Conservation (phyloP, 2,329 filamentous ascomycete genomes). For the Colletotrichum lentis region DNA sequence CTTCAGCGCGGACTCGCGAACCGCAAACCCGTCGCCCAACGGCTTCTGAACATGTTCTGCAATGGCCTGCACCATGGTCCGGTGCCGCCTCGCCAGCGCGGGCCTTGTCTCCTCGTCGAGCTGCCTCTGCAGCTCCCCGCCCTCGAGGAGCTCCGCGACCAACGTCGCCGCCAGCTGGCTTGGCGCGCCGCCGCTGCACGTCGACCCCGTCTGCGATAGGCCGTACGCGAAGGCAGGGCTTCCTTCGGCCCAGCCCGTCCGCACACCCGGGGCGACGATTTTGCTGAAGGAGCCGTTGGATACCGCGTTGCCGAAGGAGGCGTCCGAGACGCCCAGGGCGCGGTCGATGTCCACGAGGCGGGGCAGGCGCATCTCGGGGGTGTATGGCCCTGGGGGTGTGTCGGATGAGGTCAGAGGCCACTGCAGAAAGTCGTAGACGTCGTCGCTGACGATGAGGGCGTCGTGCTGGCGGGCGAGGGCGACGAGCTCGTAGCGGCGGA, state of each 20-base stretch:
- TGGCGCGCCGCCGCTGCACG: conserved; percentile 65
- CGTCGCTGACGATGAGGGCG: conserved; percentile 85
- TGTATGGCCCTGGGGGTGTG: conserved; percentile 44
- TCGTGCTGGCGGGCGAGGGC: conserved; percentile 80
- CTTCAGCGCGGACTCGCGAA: conserved; percentile 49
- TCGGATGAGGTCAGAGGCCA: conserved; percentile 63
- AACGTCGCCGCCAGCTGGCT: conserved; percentile 63
- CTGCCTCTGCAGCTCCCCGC: conserved; percentile 55
- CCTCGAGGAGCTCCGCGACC: conserved; percentile 57
- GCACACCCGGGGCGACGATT: conserved; percentile 79
- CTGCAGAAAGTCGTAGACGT: conserved; percentile 93
- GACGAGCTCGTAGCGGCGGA: conserved; percentile 73
- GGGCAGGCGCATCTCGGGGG: conserved; percentile 63
- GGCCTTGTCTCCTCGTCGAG: conserved; percentile 55
- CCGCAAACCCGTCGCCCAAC: conserved; percentile 59
- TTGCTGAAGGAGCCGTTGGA: conserved; percentile 94
- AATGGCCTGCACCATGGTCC: conserved; percentile 66
- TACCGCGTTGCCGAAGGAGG: conserved; percentile 77
- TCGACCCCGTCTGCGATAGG: conserved; percentile 61
- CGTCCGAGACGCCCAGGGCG: conserved; percentile 63
- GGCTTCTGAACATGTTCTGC: conserved; percentile 64
- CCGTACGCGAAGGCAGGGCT: conserved; percentile 63
- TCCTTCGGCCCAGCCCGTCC: conserved; percentile 89
- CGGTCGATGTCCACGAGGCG: conserved; percentile 82
- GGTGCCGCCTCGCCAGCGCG: conserved; percentile 56